phyloP scores from a whole-genome alignment of 2,329 filamentous ascomycete species.

The Verticillium zaregamsianum region DNA sequence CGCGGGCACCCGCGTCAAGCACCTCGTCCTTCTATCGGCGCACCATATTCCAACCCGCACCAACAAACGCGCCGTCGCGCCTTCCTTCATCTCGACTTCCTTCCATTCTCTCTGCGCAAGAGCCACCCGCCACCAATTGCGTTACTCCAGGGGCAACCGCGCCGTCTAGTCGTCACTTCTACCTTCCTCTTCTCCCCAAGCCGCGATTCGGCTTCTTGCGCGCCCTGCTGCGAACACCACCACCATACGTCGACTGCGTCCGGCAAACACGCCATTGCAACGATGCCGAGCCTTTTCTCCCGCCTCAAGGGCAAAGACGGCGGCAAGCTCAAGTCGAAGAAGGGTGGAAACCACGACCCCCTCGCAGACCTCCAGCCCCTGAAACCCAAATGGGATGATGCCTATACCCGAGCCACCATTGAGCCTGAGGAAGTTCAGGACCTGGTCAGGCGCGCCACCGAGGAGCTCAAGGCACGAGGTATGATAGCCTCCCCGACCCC shows the following conservation, averaged over 20 bases:
- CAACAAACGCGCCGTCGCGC: not conserved
- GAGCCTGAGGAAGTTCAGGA: slow-evolving; percentile 90
- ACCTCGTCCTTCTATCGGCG: not conserved
- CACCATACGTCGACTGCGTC: slow-evolving; percentile 6
- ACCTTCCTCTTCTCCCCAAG: not conserved
- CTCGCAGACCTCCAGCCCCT: slow-evolving; percentile 48
- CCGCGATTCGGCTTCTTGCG: not conserved
- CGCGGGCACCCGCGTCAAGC: not conserved
- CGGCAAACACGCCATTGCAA: slow-evolving; percentile 10
- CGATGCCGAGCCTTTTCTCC: slow-evolving; percentile 57
- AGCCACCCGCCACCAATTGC: not conserved
- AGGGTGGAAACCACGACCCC: slow-evolving; percentile 51
- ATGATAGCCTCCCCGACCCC: slow-evolving; percentile 31
- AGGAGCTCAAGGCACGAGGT: slow-evolving; percentile 94
- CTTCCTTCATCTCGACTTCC: not conserved
- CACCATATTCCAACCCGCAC: not conserved
- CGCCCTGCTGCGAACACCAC: not conserved
- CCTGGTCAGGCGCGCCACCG: slow-evolving; percentile 76
- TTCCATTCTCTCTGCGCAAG: not conserved
- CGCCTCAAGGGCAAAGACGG: slow-evolving; percentile 74
- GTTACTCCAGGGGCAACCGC: not conserved
- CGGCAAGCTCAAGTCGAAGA: slow-evolving; percentile 58
- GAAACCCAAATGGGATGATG: slow-evolving; percentile 82
- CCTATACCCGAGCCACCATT: slow-evolving; percentile 77
- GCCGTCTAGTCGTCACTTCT: not conserved